These are phyloP conservation scores for Cutaneotrichosporon cyanovorans DNA, from an alignment of 1,284 basidiomycete genomes.

Conservation along the genomic window DNA sequence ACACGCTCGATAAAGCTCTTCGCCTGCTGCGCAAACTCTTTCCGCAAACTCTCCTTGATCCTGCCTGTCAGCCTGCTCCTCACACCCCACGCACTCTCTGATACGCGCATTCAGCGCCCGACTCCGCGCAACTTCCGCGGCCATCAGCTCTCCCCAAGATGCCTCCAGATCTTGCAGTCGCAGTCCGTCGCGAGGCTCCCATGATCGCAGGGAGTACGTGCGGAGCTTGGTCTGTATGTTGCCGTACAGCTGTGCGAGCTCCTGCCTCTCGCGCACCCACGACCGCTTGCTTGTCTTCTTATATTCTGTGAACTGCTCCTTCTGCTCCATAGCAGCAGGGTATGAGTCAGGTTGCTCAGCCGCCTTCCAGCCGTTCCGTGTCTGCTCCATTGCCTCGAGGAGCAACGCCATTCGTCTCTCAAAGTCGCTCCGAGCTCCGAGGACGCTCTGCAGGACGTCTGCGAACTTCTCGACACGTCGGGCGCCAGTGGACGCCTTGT, in stretches of 20 bases:
- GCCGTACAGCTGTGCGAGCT: slow-evolving; percentile 76
- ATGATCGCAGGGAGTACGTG: slow-evolving; percentile 79
- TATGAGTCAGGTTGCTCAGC: slow-evolving; percentile 66
- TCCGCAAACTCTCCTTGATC: slow-evolving; percentile 80
- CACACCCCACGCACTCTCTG: slow-evolving; percentile 59
- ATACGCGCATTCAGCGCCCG: slow-evolving; percentile 85
- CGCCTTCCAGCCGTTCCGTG: slow-evolving; percentile 59
- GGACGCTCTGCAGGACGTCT: slow-evolving; percentile 71
- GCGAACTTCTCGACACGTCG: slow-evolving; percentile 92
- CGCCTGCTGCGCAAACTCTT: slow-evolving; percentile 73
- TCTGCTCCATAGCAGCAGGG: slow-evolving; percentile 68
- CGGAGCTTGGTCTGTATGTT: slow-evolving; percentile 91
- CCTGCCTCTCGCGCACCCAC: slow-evolving; percentile 86
- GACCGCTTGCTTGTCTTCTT: slow-evolving; percentile 77
- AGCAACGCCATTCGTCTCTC: slow-evolving; percentile 67
- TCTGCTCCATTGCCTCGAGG: slow-evolving; percentile 56
- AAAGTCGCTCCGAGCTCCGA: slow-evolving; percentile 64
- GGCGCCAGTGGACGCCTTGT: slow-evolving; percentile 90
- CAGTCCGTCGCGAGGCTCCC: slow-evolving; percentile 68
- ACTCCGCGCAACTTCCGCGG: slow-evolving; percentile 68
- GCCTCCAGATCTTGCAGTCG: slow-evolving; percentile 66
- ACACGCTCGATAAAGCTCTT: slow-evolving; percentile 73
- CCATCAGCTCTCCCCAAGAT: slow-evolving; percentile 67
- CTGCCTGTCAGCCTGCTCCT: slow-evolving; percentile 47
- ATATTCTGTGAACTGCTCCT: slow-evolving; percentile 67